A percentile compares a stretch with the other conserved stretches of the same genome.
These are phyloP conservation scores for Podospora anserina DNA, from an alignment of 495 filamentous ascomycete species.

Conservation along the genomic window DNA sequence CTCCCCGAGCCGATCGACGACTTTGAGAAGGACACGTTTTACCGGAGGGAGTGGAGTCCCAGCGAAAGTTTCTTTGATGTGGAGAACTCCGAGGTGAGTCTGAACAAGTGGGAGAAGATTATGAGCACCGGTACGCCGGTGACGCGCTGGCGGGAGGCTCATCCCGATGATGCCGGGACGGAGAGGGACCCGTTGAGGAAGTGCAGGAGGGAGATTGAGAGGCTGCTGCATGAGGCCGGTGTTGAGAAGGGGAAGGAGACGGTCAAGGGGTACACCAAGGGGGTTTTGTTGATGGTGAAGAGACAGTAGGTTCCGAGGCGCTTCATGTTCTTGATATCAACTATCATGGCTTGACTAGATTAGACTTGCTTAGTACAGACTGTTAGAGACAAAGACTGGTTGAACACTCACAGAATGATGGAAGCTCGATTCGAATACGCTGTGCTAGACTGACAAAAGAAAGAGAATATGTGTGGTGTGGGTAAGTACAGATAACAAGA, in stretches of 20 bases:
- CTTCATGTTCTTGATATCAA: not conserved
- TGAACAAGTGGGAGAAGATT: conserved; percentile 29
- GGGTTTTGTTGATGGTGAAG: conserved; percentile 21
- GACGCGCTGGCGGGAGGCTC: conserved; percentile 49
- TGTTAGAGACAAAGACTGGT: not conserved
- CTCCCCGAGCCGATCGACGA: conserved; percentile 30
- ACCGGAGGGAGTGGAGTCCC: conserved; percentile 40
- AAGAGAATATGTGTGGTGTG: not conserved
- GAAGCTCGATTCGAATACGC: not conserved
- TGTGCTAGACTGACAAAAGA: not conserved
- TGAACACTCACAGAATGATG: not conserved
- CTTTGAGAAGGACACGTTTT: conserved; percentile 43
- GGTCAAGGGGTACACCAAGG: conserved; percentile 5
- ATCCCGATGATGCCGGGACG: conserved; percentile 30
- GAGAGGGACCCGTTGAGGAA: conserved; percentile 24
- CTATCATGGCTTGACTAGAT: not conserved
- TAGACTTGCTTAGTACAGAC: not conserved
- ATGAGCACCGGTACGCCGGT: conserved; percentile 44
- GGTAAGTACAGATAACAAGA: not conserved
- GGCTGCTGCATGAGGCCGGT: conserved; percentile 12
- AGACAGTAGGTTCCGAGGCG: conserved; percentile 6
- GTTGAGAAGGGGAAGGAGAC: conserved; percentile 14
- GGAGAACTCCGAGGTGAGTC: conserved; percentile 23
- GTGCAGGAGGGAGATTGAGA: conserved; percentile 18
- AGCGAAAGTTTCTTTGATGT: conserved; percentile 17